Percentiles rank a stretch among this genome's conserved stretches.
These are phyloP conservation scores for Penicillium desertorum DNA, from an alignment of 495 filamentous ascomycete genomes.

Conservation along the genomic window DNA sequence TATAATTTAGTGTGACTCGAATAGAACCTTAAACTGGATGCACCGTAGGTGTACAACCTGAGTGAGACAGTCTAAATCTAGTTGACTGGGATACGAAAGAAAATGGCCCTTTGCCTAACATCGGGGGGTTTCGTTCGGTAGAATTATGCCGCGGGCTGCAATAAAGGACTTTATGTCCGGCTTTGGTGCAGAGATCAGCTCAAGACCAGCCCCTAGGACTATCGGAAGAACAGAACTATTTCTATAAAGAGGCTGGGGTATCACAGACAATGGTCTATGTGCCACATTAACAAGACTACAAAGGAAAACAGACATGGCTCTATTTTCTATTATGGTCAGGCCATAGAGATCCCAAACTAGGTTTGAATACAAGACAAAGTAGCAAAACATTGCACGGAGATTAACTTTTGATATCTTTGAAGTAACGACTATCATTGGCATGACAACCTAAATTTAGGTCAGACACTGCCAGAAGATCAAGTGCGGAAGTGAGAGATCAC, in stretches of 20 bases:
- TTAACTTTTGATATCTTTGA: background rate
- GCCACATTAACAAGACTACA: background rate
- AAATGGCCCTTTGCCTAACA: background rate
- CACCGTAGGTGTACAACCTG: background rate
- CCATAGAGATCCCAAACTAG: background rate
- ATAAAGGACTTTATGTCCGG: background rate
- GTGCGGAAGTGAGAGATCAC: background rate
- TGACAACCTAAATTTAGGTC: conserved; percentile 7
- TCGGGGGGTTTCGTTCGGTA: conserved; percentile 3
- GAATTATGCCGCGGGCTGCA: background rate
- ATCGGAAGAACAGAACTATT: background rate
- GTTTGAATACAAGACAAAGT: conserved; percentile 4
- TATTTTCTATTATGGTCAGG: background rate
- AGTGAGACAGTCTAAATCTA: conserved; percentile 7
- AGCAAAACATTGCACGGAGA: conserved; percentile 1
- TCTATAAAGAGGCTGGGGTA: background rate
- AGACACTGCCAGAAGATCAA: conserved; percentile 1
- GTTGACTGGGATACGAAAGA: background rate
- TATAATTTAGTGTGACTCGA: conserved; percentile 5
- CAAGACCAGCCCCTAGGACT: background rate
- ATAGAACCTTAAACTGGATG: conserved; percentile 4
- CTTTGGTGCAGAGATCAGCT: background rate
- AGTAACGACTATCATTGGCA: background rate
- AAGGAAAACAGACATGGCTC: background rate
- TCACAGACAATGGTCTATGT: background rate